Evolutionary conservation across 371 early-diverging fungal genomes (phyloP).

Genomic region (Actinomortierella ambigua): DNA sequence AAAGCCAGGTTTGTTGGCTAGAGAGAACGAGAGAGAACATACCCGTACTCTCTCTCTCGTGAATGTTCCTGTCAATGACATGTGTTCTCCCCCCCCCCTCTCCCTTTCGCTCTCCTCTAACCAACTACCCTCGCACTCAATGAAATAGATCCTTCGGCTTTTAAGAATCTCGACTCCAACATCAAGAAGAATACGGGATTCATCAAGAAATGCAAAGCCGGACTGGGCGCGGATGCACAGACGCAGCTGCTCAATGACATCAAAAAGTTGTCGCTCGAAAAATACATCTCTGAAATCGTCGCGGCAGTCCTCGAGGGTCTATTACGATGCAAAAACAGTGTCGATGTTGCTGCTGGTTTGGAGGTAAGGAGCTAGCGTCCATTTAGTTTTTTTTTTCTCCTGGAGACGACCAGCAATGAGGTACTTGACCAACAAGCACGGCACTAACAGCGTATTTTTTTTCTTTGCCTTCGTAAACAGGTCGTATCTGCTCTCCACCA

Average conservation of each 20-base stretch:
- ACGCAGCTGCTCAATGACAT: constrained; percentile 83
- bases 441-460: neutral
- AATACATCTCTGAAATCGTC: constrained; percentile 93
- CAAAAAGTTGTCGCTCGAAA: constrained; percentile 87
- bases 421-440: no score
- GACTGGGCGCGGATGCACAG: constrained; percentile 76
- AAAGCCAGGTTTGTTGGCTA: constrained; percentile 40
- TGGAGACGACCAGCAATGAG: no score
- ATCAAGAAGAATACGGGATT: constrained; percentile 97
- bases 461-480: constrained; percentile 28
- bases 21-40: no score
- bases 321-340: constrained; percentile 67
- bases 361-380: no score
- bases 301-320: constrained; percentile 82
- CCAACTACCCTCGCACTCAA: neutral
- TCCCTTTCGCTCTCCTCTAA: neutral
- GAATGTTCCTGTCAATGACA: no score
- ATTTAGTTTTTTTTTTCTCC: no score
- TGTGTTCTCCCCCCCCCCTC: no score
- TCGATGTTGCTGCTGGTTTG: constrained; percentile 83
- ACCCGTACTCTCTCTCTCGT: no score
- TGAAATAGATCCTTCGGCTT: constrained; percentile 34
- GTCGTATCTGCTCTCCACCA: constrained; percentile 89
- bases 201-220: constrained; percentile 89
- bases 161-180: constrained; percentile 86